These are phyloP conservation scores for Penicillium hesseltinei DNA, from an alignment of 2,329 filamentous ascomycete species.

Conservation along the genomic window DNA sequence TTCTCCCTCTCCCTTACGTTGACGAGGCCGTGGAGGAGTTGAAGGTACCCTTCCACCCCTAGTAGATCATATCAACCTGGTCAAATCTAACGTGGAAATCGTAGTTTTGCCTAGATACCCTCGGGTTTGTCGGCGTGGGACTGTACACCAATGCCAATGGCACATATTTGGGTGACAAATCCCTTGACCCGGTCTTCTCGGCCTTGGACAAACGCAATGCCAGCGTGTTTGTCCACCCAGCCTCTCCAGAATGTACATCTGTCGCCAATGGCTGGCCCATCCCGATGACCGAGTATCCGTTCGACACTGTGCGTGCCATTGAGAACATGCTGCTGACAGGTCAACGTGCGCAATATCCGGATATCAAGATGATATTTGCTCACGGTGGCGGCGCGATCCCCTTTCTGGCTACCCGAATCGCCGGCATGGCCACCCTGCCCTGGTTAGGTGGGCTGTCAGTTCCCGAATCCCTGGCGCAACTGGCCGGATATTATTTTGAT, in stretches of 20 bases:
- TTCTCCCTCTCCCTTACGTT: slow-evolving; percentile 10
- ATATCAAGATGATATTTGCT: slow-evolving; percentile 23
- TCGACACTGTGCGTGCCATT: slow-evolving; percentile 27
- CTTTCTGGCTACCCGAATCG: slow-evolving; percentile 24
- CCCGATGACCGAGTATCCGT: slow-evolving; percentile 28
- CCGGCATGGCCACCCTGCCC: slow-evolving; percentile 18
- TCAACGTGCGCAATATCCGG: slow-evolving; percentile 18
- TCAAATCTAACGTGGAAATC: background rate
- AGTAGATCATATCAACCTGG: background rate
- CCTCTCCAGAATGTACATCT: slow-evolving; percentile 8
- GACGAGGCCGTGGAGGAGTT: slow-evolving; percentile 4
- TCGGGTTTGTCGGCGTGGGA: slow-evolving; percentile 6
- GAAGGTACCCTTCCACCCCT: background rate
- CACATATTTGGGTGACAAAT: background rate
- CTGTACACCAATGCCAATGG: slow-evolving; percentile 9
- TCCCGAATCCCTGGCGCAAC: slow-evolving; percentile 16
- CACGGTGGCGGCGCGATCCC: slow-evolving; percentile 27
- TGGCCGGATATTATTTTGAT: slow-evolving; percentile 21
- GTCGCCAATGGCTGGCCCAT: slow-evolving; percentile 9
- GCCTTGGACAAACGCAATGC: slow-evolving; percentile 2
- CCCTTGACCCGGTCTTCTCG: slow-evolving; percentile 2
- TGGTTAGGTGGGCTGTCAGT: slow-evolving; percentile 18
- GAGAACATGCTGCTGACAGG: slow-evolving; percentile 23
- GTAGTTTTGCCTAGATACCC: slow-evolving; percentile 4
- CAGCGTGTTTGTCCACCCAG: slow-evolving; percentile 7